These are phyloP conservation scores for Aspergillus niger DNA, from an alignment of 2,329 filamentous ascomycete species.

Conservation along the genomic window DNA sequence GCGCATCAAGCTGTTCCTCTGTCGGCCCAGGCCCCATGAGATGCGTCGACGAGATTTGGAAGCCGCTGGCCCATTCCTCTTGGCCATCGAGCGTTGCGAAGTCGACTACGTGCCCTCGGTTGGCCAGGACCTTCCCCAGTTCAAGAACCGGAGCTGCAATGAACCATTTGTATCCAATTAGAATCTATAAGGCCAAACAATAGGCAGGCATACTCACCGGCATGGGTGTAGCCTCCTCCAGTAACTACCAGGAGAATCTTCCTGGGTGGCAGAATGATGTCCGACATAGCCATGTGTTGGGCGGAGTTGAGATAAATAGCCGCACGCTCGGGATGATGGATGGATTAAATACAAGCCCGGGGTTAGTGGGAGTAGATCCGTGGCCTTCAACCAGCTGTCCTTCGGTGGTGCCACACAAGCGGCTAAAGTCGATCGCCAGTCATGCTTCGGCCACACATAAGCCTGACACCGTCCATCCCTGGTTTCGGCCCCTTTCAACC, in stretches of 20 bases:
- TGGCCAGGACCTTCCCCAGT: conserved; percentile 36
- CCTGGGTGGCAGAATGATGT: conserved; percentile 1
- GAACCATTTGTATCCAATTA: not conserved
- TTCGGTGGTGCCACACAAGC: too few species aligned
- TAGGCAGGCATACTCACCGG: conserved; percentile 20
- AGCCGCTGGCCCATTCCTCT: conserved; percentile 37
- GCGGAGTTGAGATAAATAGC: too few species aligned
- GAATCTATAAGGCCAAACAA: not conserved
- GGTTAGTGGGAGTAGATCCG: too few species aligned
- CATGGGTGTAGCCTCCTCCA: conserved; percentile 42
- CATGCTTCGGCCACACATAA: too few species aligned
- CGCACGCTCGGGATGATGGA: too few species aligned
- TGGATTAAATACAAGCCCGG: too few species aligned
- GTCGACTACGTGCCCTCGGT: conserved; percentile 38
- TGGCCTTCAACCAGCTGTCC: too few species aligned
- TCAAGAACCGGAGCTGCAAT: conserved; percentile 39
- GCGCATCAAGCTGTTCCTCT: conserved; percentile 31
- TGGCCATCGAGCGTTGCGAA: conserved; percentile 45
- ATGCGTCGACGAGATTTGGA: conserved; percentile 33
- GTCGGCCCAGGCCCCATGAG: conserved; percentile 34
- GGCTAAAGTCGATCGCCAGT: too few species aligned
- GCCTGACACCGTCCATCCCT: too few species aligned
- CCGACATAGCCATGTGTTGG: not conserved
- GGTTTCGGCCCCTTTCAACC: too few species aligned
- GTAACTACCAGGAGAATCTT: conserved; percentile 41